Base-by-base conservation (phyloP, 768 basidiomycete genomes). In the Collybia mongolica region DNA sequence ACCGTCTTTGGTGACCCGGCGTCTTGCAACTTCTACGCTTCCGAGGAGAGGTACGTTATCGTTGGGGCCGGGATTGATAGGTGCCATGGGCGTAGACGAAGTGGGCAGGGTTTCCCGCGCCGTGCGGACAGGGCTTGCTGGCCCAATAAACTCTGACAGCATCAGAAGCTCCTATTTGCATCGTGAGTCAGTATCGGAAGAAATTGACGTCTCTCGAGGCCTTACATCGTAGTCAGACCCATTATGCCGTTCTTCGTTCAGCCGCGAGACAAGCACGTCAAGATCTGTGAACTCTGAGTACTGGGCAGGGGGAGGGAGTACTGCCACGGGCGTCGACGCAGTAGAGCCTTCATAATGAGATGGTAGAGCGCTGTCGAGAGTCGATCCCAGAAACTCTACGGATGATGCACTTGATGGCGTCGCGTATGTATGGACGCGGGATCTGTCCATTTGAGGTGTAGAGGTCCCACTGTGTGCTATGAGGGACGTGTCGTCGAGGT, bases 221-320 rank as follows among this genome's bases (percentile, higher is more conserved):
- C 83, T 73, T 65, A 87, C 88, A 65, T 90, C 86, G 65, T 86
- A 86, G 59, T 84, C 73, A 14, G 72, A 60, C 15, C 82, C 81
- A 55, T 80, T 73, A 41, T 59, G 65, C 5, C 58, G 62, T 29
- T 72, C 70, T 17, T 76, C 73, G 18, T 77, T 75, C n/a, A 88
- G 61, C 18, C 74, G 73, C 20, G 84, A 76, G 14, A 83, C 73
- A 19, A 88, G 68, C 9, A 84, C 64, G 60, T 84, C 84, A 44
- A 91, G 70, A 59, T 88, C 86, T 15, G 86, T 83, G 51, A 77
- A 65, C 29, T 79, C 69, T 17, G 68, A 60, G 36, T 64, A 65
- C 17, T 50, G 56, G 22, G 47, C 46, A 48, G 39, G 45, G n/a
- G 54, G 22, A 39, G 56, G 39, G n/a, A 48, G 14, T 23, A 43